Conservation (phyloP, 495 filamentous ascomycete genomes). For the Tuber melanosporum region DNA sequence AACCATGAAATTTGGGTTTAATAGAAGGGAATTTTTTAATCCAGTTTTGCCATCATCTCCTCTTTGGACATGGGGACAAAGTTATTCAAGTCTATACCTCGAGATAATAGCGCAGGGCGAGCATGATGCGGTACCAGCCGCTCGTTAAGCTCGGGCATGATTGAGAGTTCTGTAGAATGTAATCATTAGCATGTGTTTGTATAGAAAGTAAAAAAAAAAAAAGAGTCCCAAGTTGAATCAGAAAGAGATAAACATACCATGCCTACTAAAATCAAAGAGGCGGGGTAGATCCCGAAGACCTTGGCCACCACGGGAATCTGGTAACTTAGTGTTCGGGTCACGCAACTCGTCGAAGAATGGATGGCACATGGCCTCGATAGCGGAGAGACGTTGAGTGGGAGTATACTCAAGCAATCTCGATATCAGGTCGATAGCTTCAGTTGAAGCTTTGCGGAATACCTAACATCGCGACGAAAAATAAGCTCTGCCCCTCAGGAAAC, state of each 20-base stretch:
- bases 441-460: constrained; percentile 92
- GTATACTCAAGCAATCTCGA: constrained; percentile 92
- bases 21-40: constrained; percentile 54
- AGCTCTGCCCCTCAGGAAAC: constrained; percentile 30
- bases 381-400: constrained; percentile 86
- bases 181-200: constrained; percentile 23
- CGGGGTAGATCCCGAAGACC: constrained; percentile 69
- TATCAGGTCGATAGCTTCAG: constrained; percentile 90
- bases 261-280: constrained; percentile 87
- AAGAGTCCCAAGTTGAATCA: not conserved
- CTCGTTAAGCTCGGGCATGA: constrained; percentile 77
- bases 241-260: constrained; percentile 58
- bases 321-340: constrained; percentile 77
- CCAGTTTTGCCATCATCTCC: constrained; percentile 95
- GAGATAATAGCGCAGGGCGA: constrained; percentile 61
- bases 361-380: constrained; percentile 95
- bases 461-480: constrained; percentile 38
- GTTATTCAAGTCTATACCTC: constrained; percentile 87
- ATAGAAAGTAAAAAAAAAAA: constrained; percentile 1
- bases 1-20: constrained; percentile 42
- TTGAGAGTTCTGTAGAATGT: constrained; percentile 72
- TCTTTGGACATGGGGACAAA: constrained; percentile 83
- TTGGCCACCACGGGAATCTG: constrained; percentile 83
- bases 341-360: constrained; percentile 97
- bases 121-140: constrained; percentile 80